Conservation (phyloP, 176 grass and related monocot genomes). For the Avena atlantica region DNA sequence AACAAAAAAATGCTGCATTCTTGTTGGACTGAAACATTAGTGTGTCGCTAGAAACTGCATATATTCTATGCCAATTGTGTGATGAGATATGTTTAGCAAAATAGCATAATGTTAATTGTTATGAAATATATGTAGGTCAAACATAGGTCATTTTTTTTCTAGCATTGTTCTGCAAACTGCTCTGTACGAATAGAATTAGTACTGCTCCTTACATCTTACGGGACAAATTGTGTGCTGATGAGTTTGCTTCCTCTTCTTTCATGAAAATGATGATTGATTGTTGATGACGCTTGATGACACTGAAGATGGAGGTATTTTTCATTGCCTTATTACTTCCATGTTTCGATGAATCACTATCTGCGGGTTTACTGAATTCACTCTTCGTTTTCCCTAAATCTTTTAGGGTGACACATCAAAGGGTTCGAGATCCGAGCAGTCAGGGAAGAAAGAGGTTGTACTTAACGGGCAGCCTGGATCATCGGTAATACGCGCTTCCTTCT, state of each 20-base stretch:
- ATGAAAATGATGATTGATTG: slow-evolving; percentile 25
- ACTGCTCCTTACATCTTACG: slow-evolving; percentile 20
- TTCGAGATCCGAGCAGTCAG: slow-evolving; percentile 57
- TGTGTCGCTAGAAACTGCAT: background rate
- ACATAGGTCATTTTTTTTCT: background rate
- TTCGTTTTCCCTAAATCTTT: slow-evolving; percentile 17
- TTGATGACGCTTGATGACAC: slow-evolving; percentile 25
- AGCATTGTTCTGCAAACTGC: background rate
- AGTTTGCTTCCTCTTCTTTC: slow-evolving; percentile 18
- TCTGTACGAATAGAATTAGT: background rate
- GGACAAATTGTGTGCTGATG: slow-evolving; percentile 35
- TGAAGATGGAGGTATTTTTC: slow-evolving; percentile 57
- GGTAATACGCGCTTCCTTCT: slow-evolving; percentile 50
- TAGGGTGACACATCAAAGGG: slow-evolving; percentile 72
- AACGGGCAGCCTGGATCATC: slow-evolving; percentile 51
- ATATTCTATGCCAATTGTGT: background rate
- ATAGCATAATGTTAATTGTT: background rate
- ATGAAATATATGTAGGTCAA: background rate
- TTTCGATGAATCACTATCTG: background rate
- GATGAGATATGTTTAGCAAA: background rate
- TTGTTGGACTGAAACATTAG: slow-evolving; percentile 4
- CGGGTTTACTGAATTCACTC: slow-evolving; percentile 20
- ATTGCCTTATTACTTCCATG: background rate
- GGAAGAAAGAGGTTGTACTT: slow-evolving; percentile 61
- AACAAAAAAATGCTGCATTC: background rate